A percentile compares a stretch with the other conserved stretches of the same genome.
phyloP scores from a whole-genome alignment of 75 land plant species.

The Sequoiadendron giganteum region DNA sequence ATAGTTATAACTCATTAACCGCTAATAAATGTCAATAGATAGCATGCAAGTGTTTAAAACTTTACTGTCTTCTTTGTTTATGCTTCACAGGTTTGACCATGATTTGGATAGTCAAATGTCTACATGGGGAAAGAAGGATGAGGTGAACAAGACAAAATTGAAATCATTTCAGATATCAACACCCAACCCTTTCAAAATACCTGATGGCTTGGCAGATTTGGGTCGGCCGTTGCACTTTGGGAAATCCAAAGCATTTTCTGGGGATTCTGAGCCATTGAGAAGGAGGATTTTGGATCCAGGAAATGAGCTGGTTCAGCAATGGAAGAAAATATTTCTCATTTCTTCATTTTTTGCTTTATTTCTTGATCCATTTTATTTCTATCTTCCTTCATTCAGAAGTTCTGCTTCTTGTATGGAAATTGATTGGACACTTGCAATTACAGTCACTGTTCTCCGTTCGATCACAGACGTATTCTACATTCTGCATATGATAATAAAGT shows the following conservation, averaged over 20 bases:
- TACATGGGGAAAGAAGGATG: not conserved
- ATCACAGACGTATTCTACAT: slow-evolving; percentile 59
- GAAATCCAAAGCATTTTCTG: slow-evolving; percentile 34
- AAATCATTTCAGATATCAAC: slow-evolving; percentile 8
- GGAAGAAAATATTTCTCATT: slow-evolving; percentile 75
- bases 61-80: not conserved
- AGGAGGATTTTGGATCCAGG: slow-evolving; percentile 65
- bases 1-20: not conserved
- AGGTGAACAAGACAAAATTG: not conserved
- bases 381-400: slow-evolving; percentile 50
- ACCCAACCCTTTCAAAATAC: not conserved
- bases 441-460: slow-evolving; percentile 50
- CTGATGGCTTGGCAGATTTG: not conserved
- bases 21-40: not conserved
- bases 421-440: slow-evolving; percentile 22
- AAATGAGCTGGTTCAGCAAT: slow-evolving; percentile 50
- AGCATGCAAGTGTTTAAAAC: not conserved
- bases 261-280: slow-evolving; percentile 38
- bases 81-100: slow-evolving; percentile 5
- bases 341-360: slow-evolving; percentile 76
- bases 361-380: slow-evolving; percentile 83
- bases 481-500: slow-evolving; percentile 63
- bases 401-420: slow-evolving; percentile 32
- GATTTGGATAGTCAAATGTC: not conserved
- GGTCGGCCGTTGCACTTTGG: not conserved